Evolutionary conservation across 2,329 filamentous ascomycete species (phyloP).

Genomic region (Stagonosporopsis rhizophila): DNA sequence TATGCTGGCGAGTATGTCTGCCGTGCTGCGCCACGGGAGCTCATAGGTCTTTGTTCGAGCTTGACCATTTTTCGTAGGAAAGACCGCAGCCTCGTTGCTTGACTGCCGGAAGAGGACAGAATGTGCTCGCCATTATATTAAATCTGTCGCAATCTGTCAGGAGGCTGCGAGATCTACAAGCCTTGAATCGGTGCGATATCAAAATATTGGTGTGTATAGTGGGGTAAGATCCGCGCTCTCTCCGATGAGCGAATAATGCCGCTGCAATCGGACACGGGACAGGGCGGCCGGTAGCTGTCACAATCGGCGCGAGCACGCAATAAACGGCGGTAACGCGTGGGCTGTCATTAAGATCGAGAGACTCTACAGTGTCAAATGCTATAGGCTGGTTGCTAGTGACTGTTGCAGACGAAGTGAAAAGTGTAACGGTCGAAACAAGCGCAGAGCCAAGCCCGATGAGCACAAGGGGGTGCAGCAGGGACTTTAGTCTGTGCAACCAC

Average conservation of each 20-base stretch:
- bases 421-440: constrained; percentile 11
- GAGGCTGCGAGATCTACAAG: background rate
- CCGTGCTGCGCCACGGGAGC: constrained; percentile 5
- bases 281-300: constrained; percentile 5
- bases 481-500: too few relatives aligned
- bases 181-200: constrained; percentile 11
- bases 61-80: background rate
- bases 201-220: background rate
- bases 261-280: constrained; percentile 11
- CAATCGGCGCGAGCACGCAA: constrained; percentile 4
- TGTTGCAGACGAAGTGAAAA: background rate
- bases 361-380: background rate
- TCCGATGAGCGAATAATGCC: constrained; percentile 13
- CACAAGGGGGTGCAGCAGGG: too few relatives aligned
- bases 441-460: constrained; percentile 1
- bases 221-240: constrained; percentile 16
- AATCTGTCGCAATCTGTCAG: background rate
- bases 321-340: background rate
- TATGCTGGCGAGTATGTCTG: constrained; percentile 1
- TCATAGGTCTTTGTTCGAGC: background rate
- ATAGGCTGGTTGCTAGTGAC: background rate
- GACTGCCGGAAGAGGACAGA: background rate
- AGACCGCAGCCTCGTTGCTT: background rate
- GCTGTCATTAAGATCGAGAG: background rate
- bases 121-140: constrained; percentile 1